These are phyloP conservation scores for Mucor irregularis DNA, from an alignment of 371 early-diverging fungal genomes.

Conservation along the genomic window DNA sequence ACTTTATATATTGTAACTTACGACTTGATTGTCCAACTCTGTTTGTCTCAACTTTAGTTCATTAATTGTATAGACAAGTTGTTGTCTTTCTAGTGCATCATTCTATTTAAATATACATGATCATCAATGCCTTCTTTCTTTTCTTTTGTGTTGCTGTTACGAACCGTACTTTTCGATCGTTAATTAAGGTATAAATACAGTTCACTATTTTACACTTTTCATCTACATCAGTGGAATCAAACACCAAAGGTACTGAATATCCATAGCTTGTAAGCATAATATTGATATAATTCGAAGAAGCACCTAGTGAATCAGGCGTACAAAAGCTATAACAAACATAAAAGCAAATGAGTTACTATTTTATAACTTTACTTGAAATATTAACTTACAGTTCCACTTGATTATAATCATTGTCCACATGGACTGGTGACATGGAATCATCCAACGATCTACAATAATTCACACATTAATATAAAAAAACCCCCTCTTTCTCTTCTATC, in stretches of 20 bases:
- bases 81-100: conserved; percentile 12
- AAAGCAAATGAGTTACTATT: too few species aligned
- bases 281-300: conserved; percentile 42
- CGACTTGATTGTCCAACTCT: conserved; percentile 5
- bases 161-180: conserved; percentile 40
- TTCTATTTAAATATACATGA: conserved; percentile 1
- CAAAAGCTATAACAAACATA: conserved; percentile 28
- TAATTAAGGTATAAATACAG: conserved; percentile 34
- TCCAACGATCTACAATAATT: background rate
- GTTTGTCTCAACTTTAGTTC: conserved; percentile 8
- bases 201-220: conserved; percentile 44
- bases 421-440: conserved; percentile 2
- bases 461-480: too few species aligned
- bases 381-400: conserved; percentile 7
- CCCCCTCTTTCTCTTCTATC: background rate
- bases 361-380: background rate
- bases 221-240: conserved; percentile 24
- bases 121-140: too few species aligned
- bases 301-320: conserved; percentile 17
- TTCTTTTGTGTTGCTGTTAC: too few species aligned
- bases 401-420: background rate
- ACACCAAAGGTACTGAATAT: conserved; percentile 43
- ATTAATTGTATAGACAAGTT: conserved; percentile 7
- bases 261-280: conserved; percentile 38
- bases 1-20: background rate